These are phyloP conservation scores for Lyophyllum atratum DNA, from an alignment of 768 basidiomycete genomes.

Conservation along the genomic window DNA sequence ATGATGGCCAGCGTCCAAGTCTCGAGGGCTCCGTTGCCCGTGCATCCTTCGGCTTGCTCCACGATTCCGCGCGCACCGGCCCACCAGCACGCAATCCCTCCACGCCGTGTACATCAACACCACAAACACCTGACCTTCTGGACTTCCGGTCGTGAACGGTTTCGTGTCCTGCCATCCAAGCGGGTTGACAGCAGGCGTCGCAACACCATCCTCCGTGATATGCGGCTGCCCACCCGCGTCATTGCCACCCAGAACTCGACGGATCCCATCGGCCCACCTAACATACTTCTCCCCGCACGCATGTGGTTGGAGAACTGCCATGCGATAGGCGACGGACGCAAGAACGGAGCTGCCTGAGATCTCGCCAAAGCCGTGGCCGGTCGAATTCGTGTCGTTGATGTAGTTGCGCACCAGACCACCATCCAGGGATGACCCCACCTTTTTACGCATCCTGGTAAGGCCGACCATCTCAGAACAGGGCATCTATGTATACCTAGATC, in stretches of 20 bases:
- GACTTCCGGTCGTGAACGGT: slow-evolving; percentile 34
- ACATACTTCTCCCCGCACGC: slow-evolving; percentile 32
- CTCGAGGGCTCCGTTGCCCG: background rate
- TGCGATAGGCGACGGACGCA: slow-evolving; percentile 40
- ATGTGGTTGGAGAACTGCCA: slow-evolving; percentile 36
- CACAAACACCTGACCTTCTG: slow-evolving; percentile 40
- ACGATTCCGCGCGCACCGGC: background rate
- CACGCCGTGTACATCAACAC: slow-evolving; percentile 42
- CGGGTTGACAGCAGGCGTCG: slow-evolving; percentile 39
- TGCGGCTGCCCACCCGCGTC: slow-evolving; percentile 27
- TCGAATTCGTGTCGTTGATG: slow-evolving; percentile 27
- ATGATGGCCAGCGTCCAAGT: background rate
- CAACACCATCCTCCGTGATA: slow-evolving; percentile 33
- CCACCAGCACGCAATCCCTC: slow-evolving; percentile 35
- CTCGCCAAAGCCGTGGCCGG: slow-evolving; percentile 42
- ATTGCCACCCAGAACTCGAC: slow-evolving; percentile 19
- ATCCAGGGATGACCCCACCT: slow-evolving; percentile 29
- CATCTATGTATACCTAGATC: background rate
- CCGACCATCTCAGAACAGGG: background rate
- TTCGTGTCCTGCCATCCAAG: slow-evolving; percentile 31
- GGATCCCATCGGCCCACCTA: slow-evolving; percentile 37
- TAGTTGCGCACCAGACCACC: slow-evolving; percentile 44
- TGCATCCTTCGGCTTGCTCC: slow-evolving; percentile 1
- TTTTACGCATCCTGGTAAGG: slow-evolving; percentile 10
- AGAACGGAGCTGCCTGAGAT: slow-evolving; percentile 43